Evolutionary conservation across 768 basidiomycete genomes (phyloP), one percentile per base, ranked within the genome.

Genomic region (Boletus reticuloceps): DNA sequence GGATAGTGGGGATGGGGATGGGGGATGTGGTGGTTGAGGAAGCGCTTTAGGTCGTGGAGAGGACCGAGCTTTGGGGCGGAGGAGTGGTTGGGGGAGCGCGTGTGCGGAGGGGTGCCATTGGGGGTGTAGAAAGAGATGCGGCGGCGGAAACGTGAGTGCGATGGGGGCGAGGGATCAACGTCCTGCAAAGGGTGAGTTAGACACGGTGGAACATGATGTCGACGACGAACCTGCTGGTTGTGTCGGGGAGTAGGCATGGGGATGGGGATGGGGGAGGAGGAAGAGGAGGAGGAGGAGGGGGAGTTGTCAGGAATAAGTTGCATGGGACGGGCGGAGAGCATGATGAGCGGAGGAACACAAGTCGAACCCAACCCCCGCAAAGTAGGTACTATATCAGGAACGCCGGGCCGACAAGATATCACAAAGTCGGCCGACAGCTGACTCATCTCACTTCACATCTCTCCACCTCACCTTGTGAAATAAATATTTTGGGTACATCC

Each of bases 21-120:
- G 55, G 84, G 84, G 47, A 96, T 85, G 74, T 96, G 93, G 73
- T 91, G 84, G 74, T 96, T 91, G 59, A 99, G 82, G 77, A 98
- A 97, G 29, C 94, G 89, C 69, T 93, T 93, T 65, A 98, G 85
- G 72, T 98, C 95, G 73, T 90, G 85, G 48, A 98, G 81, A 3
- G 93, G 89, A 0, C 92, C 88, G 57, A 80, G 80, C 54, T 79
- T 77, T 5, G 52, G 50, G 1, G 22, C 22, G 22, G 22, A 22
- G 22, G 48, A 25, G 5, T 27, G 34, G 13, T 29, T 39, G 1
- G 58, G 58, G 5, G 58, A 59, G 19, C 17, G 58, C 2, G 50
- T 1, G 12, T 32, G 36, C 7, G 36, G 36, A 41, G 20, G 56
- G 51, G 32, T 29, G 29, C 29, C 29, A 29, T 29, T 29, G 8